Base-by-base conservation (phyloP, 306 rosid genomes). In the Quercus berberidifolia region DNA sequence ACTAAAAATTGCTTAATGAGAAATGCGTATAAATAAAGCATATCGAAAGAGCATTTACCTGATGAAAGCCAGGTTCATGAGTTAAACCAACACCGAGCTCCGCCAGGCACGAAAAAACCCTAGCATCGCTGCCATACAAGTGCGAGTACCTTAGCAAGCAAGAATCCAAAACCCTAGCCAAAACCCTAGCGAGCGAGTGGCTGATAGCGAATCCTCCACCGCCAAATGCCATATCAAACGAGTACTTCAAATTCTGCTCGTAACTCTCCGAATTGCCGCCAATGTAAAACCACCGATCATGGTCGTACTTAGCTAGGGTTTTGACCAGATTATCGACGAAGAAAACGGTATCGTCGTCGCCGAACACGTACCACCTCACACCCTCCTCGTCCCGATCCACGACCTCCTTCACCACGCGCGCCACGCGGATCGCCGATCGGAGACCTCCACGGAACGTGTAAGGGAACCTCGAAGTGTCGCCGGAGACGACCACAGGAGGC, bases 51-150 rank as follows among this genome's bases (percentile, higher is more conserved):
- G 46, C 46, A 41, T 41, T 8, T 74, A 93, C 98, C 99, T 95
- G 99, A 89, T 95, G 99, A 83, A 95, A 95, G 12, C 99, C 99
- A 74, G 96, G 93, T 80, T 95, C 98, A 62, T 85, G 97, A 13
- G 98, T 93, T 49, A 95, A 83, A 4, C 76, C 88, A 19, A 95
- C 86, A 46, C 99, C 99, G 17, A 95, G 98, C 82, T 95, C 98
- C 55, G 92, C 93, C 56, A 93, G 77, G 57, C 99, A 95, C 23
- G 98, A 83, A 85, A 79, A 93, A 19, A 95, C 82, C 81, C 99
- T 84, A 2, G 96, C 74, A 89, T 95, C 99, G 72, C 99, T 93
- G 3, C 99, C 99, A 74, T 91, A 95, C 90, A 93, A 88, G 56
- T 91, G 92, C 0, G 87, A 90, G 65, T 95, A 95, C 81, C 98